These are phyloP conservation scores for Solanum chmielewskii DNA, from an alignment of 257 asterid genomes.

Conservation along the genomic window DNA sequence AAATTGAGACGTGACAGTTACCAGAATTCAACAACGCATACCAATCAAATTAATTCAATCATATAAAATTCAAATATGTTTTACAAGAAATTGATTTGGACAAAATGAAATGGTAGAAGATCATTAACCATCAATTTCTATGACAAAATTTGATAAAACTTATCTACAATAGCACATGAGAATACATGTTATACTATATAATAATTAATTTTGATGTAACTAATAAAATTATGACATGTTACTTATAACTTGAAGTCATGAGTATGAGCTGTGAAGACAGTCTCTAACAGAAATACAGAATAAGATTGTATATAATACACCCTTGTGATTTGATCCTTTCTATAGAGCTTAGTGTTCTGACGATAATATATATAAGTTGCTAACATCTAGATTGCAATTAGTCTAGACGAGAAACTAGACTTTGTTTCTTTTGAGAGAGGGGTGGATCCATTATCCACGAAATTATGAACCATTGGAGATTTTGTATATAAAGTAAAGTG, in stretches of 20 bases:
- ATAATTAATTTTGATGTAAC: accelerated
- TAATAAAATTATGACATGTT: not conserved
- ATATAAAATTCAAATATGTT: too few relatives aligned
- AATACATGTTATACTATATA: not conserved
- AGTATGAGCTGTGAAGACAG: accelerated
- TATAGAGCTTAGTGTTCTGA: not conserved
- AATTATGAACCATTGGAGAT: not conserved
- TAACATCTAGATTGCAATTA: too few relatives aligned
- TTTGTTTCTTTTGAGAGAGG: too few relatives aligned
- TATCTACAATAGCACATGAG: not conserved
- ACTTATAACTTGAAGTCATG: accelerated
- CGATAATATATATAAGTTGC: not conserved
- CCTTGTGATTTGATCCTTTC: too few relatives aligned
- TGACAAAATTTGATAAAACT: not conserved
- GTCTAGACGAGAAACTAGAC: not conserved
- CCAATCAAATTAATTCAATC: not conserved
- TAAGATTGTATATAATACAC: not conserved
- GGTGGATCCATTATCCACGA: not conserved
- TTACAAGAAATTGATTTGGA: not conserved
- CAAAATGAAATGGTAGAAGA: not conserved
- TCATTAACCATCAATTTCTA: not conserved
- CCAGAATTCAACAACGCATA: not conserved
- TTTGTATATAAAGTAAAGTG: not conserved
- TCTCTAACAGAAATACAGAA: not conserved
- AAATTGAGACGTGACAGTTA: not conserved